Evolutionary conservation across 768 basidiomycete species (phyloP), one percentile per base, ranked within the genome.

Genomic region (Naganishia vishniacii): DNA sequence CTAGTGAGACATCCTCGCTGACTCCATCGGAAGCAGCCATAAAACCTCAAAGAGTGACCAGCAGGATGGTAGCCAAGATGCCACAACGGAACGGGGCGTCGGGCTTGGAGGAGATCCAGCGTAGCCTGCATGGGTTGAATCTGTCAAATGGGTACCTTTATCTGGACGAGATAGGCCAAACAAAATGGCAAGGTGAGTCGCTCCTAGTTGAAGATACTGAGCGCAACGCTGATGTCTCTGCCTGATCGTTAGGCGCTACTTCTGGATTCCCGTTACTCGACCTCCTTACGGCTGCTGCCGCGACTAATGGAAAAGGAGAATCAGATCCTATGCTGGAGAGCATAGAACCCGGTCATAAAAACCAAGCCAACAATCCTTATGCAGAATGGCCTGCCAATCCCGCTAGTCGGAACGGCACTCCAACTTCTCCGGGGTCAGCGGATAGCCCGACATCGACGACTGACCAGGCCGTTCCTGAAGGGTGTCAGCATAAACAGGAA

Each of bases 221-320:
- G 41, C 29, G 11, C n/a, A 2, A 26, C 34, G 61, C 26, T 59
- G 20, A 41, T 45, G 18, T 46, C 29, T 42, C 18, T 26, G 31
- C 40, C 23, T 37, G 25, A 13, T 26, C 18, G 7, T 2, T 59
- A 78, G 91, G 92, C 31, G 91, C 93, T 71, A 90, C 90, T 0
- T 93, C 91, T 3, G 91, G 92, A 26, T 82, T 94, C 0, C 92
- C 92, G 5, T 83, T 94, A 4, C 83, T 93, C 28, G 89, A 93
- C 74, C 78, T 90, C 8, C 80, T 95, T 18, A 75, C 76, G 8
- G 71, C 74, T 20, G 53, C 45, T n/a, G 34, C 63, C 23, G 18
- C 47, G 32, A 31, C 45, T 9, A 41, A 64, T 31, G 48, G 45
- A 31, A 44, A 13, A 12, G 16, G 37, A 40, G 23, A 15, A 1